Evolutionary conservation across 177 flowering plant genomes (phyloP).

Genomic region (Vitis hybrid): DNA sequence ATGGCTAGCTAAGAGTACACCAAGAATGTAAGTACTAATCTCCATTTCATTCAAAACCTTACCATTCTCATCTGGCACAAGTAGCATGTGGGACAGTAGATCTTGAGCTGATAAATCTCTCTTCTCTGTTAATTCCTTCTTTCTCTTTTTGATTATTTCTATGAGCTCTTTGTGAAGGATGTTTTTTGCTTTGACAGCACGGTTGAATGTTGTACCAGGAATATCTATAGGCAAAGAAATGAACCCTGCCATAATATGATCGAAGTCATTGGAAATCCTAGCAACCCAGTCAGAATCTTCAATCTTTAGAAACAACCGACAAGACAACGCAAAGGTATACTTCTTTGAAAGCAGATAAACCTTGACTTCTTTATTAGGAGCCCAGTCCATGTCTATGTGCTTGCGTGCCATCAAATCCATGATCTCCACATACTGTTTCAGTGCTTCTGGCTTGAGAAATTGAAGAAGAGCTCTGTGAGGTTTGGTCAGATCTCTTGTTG

Average conservation of each 20-base stretch:
- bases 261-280: neutral
- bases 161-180: neutral
- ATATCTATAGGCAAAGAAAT: neutral
- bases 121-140: neutral
- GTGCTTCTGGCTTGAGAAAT: too few species aligned
- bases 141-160: neutral
- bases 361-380: too few species aligned
- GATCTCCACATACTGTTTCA: too few species aligned
- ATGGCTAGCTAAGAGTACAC: neutral
- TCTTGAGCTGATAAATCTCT: neutral
- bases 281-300: too few species aligned
- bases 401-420: too few species aligned
- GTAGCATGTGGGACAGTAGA: neutral
- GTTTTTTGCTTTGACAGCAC: neutral
- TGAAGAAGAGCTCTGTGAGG: too few species aligned
- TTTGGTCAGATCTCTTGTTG: too few species aligned
- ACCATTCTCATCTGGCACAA: neutral
- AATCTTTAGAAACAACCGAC: too few species aligned
- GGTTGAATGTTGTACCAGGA: neutral
- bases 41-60: neutral
- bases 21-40: neutral
- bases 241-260: neutral
- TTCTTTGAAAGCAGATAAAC: too few species aligned
- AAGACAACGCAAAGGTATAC: too few species aligned
- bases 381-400: too few species aligned